Evolutionary conservation across 352 stramenopile species (phyloP).

Genomic region (Globisporangium lucens): DNA sequence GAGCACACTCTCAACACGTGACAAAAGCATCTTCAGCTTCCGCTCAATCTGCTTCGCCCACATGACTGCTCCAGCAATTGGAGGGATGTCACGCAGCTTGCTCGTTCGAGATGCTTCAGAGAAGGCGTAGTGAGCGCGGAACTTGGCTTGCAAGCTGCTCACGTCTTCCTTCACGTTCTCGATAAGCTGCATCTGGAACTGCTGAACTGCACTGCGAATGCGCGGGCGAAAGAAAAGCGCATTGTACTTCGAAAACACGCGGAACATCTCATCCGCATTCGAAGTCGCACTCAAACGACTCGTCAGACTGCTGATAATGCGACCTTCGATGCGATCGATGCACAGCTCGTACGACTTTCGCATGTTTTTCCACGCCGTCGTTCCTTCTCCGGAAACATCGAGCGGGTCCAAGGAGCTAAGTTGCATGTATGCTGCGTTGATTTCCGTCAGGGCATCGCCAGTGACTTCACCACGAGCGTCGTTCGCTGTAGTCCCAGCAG

Average conservation of each 20-base stretch:
- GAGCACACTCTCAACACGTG: conserved; percentile 96
- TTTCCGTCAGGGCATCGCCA: conserved; percentile 79
- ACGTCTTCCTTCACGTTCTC: conserved; percentile 97
- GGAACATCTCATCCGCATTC: conserved; percentile 95
- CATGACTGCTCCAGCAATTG: conserved; percentile 97
- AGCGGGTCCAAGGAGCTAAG: conserved; percentile 77
- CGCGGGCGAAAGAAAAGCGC: conserved; percentile 95
- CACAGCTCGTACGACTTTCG: conserved; percentile 89
- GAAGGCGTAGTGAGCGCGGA: conserved; percentile 94
- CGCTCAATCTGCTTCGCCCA: conserved; percentile 99
- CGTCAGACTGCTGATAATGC: conserved; percentile 89
- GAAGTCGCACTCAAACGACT: conserved; percentile 82
- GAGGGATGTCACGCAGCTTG: conserved; percentile 96
- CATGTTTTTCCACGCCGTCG: conserved; percentile 80
- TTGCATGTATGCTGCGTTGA: conserved; percentile 88
- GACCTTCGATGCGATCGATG: conserved; percentile 91
- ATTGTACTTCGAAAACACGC: conserved; percentile 98
- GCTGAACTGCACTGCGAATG: conserved; percentile 94
- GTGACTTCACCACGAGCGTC: conserved; percentile 59
- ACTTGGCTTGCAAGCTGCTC: conserved; percentile 94
- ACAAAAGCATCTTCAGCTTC: conserved; percentile 96
- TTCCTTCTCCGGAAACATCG: conserved; percentile 84
- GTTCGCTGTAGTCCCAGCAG: conserved; percentile 25
- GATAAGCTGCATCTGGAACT: conserved; percentile 99
- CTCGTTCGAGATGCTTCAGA: conserved; percentile 94